Percentiles rank a stretch among this genome's conserved stretches.
phyloP scores from a whole-genome alignment of 2,329 filamentous ascomycete species.

The Claviceps arundinis region DNA sequence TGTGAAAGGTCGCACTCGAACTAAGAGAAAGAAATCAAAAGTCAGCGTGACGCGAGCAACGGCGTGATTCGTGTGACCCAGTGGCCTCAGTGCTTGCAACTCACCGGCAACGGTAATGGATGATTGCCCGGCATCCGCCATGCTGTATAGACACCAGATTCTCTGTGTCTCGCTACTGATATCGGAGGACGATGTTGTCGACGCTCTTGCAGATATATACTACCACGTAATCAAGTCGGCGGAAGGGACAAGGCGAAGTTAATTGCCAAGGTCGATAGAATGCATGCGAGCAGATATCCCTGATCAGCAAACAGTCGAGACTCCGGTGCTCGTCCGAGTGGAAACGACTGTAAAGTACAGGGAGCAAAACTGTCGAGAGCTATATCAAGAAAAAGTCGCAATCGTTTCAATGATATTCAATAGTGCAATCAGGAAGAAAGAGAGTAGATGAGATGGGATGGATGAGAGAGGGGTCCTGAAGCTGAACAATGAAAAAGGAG shows the following conservation, averaged over 20 bases:
- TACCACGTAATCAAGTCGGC: neutral
- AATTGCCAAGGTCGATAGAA: neutral
- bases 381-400: constrained; percentile 5
- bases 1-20: constrained; percentile 59
- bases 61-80: constrained; percentile 4
- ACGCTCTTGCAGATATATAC: neutral
- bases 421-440: constrained; percentile 3
- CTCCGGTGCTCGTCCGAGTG: neutral
- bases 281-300: neutral
- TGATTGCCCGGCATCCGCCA: constrained; percentile 25
- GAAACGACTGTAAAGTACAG: neutral
- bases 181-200: neutral
- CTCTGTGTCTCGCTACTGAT: neutral
- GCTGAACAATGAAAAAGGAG: neutral
- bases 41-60: neutral
- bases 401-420: constrained; percentile 5
- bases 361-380: neutral
- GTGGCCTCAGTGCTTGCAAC: neutral
- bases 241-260: neutral
- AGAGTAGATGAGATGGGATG: neutral
- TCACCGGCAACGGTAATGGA: constrained; percentile 47
- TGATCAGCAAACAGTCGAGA: neutral
- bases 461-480: neutral
- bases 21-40: constrained; percentile 20
- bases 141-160: constrained; percentile 7